These are phyloP conservation scores for Draba incana DNA, from an alignment of 345 rosid genomes.

Conservation along the genomic window DNA sequence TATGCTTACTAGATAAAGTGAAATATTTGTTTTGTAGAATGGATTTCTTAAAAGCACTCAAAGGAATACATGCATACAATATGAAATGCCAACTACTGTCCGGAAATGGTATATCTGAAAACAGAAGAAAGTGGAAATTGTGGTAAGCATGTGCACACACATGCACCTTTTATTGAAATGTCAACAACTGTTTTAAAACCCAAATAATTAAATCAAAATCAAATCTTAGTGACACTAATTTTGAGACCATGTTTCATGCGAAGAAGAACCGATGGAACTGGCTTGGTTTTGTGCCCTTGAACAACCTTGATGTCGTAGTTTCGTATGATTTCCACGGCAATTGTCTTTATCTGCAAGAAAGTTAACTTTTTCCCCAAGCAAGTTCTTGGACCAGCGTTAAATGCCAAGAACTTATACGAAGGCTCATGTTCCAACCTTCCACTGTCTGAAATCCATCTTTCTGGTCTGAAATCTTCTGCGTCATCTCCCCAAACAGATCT, in stretches of 20 bases:
- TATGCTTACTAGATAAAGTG: too few relatives aligned
- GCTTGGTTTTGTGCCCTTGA: slow-evolving; percentile 38
- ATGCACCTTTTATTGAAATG: neutral
- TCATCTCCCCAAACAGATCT: slow-evolving; percentile 41
- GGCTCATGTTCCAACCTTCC: slow-evolving; percentile 41
- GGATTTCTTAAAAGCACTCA: too few relatives aligned
- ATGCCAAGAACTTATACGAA: slow-evolving; percentile 52
- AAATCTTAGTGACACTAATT: slow-evolving; percentile 35
- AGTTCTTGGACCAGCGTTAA: slow-evolving; percentile 58
- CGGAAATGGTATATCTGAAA: too few relatives aligned
- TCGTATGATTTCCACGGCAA: slow-evolving; percentile 38
- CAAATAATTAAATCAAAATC: too few relatives aligned
- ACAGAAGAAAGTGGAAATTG: too few relatives aligned
- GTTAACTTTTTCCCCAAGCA: slow-evolving; percentile 58
- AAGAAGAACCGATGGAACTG: slow-evolving; percentile 42
- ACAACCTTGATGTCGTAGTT: slow-evolving; percentile 46
- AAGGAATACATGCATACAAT: too few relatives aligned
- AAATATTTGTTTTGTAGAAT: too few relatives aligned
- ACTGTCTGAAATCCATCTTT: slow-evolving; percentile 38
- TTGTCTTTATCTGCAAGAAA: slow-evolving; percentile 49
- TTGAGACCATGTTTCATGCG: slow-evolving; percentile 50
- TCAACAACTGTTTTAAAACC: neutral
- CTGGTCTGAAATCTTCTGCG: slow-evolving; percentile 40
- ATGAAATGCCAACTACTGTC: too few relatives aligned
- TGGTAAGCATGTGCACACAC: neutral